Conservation (phyloP, 371 early-diverging fungal genomes). For the Chytridiales sp. region DNA sequence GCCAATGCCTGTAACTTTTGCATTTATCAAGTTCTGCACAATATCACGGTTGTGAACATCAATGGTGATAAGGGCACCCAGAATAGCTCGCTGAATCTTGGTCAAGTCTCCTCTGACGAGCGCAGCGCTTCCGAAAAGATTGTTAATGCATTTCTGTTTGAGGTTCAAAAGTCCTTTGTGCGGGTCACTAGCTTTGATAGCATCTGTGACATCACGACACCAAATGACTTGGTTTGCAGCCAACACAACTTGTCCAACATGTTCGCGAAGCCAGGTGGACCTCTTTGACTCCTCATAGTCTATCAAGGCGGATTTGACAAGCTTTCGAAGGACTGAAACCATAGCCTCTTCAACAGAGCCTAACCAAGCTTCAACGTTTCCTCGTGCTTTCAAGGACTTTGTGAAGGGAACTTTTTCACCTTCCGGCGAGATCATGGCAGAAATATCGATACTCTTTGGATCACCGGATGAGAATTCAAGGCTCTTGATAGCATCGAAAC, state of each 20-base stretch:
- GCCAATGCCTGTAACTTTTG: conserved; percentile 29
- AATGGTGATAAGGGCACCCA: conserved; percentile 49
- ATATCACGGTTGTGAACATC: conserved; percentile 53
- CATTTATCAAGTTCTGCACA: conserved; percentile 34
- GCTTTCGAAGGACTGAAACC: conserved; percentile 35
- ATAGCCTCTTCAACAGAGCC: conserved; percentile 50
- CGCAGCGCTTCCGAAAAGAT: conserved; percentile 36
- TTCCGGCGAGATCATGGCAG: conserved; percentile 46
- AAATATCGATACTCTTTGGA: conserved; percentile 46
- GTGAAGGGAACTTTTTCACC: conserved; percentile 43
- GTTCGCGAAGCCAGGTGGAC: conserved; percentile 43
- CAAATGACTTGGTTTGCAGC: conserved; percentile 48
- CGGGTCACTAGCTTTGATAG: conserved; percentile 33
- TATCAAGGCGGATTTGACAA: conserved; percentile 38
- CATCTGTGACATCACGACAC: conserved; percentile 41
- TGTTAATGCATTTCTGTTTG: conserved; percentile 35
- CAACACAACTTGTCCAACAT: conserved; percentile 46
- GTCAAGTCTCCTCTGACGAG: conserved; percentile 45
- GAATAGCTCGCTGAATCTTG: conserved; percentile 41
- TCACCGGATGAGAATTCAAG: conserved; percentile 41
- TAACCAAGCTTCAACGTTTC: conserved; percentile 51
- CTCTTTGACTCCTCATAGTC: conserved; percentile 40
- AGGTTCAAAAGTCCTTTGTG: conserved; percentile 25
- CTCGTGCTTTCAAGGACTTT: conserved; percentile 47
- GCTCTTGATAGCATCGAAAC: conserved; percentile 41